A percentile compares a stretch with the other conserved stretches of the same genome.
Conservation (phyloP, 805 yeast genomes). For the Kregervanrija delftensis region DNA sequence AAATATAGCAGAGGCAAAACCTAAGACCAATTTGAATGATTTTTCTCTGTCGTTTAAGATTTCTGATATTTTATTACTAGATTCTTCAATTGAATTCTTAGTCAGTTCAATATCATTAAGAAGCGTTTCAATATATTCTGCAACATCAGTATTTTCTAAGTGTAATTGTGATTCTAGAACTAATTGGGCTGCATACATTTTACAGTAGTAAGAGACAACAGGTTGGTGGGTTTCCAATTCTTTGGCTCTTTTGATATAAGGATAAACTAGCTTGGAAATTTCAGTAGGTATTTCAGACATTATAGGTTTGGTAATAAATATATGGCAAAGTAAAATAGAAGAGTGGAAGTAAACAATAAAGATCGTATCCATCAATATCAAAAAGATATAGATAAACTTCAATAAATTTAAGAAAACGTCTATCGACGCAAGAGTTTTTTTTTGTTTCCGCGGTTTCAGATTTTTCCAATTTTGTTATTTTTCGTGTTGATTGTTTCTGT, state of each 20-base stretch:
- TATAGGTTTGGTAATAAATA: not conserved
- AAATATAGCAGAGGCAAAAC: slow-evolving; percentile 55
- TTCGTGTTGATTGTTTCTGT: no score
- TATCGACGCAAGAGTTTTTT: no score
- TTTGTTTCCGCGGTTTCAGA: no score
- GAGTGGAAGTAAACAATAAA: no score
- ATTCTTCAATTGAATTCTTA: slow-evolving; percentile 33
- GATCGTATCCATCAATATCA: no score
- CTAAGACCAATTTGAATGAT: slow-evolving; percentile 47
- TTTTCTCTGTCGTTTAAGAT: slow-evolving; percentile 55
- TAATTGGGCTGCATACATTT: slow-evolving; percentile 65
- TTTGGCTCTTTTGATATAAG: slow-evolving; percentile 45
- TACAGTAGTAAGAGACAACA: slow-evolving; percentile 65
- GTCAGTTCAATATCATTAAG: slow-evolving; percentile 65
- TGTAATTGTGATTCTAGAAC: slow-evolving; percentile 60
- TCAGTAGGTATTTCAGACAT: slow-evolving; percentile 21
- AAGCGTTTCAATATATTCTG: slow-evolving; percentile 50
- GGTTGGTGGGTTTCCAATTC: slow-evolving; percentile 59
- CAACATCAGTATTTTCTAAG: slow-evolving; percentile 45
- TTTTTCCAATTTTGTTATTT: no score
- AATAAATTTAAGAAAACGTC: no score
- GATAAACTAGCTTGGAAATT: slow-evolving; percentile 32
- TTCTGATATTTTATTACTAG: slow-evolving; percentile 34
- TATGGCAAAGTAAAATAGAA: no score
- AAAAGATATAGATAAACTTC: no score